phyloP scores from a whole-genome alignment of 768 basidiomycete species.

The Lentinula aciculospora region DNA sequence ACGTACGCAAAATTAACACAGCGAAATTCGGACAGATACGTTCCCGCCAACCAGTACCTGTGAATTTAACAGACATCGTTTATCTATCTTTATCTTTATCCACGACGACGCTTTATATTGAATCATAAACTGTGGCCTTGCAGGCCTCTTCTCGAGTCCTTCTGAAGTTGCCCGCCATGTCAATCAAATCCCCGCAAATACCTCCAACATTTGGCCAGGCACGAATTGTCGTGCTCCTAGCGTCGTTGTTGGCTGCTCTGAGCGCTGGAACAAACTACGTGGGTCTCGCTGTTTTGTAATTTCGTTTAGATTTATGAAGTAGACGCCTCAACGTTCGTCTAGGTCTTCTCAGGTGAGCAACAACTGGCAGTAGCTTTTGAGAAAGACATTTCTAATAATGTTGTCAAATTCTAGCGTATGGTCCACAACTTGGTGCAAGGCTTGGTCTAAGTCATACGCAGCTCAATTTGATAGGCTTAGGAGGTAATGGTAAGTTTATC shows the following conservation, averaged over 20 bases:
- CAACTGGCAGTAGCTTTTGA: neutral
- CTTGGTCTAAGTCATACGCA: constrained; percentile 54
- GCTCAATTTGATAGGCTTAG: constrained; percentile 53
- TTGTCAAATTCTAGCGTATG: constrained; percentile 39
- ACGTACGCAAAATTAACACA: neutral
- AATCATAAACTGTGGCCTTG: neutral
- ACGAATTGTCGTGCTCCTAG: constrained; percentile 15
- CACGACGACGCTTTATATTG: neutral
- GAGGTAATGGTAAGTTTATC: constrained; percentile 37
- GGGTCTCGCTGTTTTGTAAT: neutral
- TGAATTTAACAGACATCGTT: neutral
- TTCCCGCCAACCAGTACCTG: neutral
- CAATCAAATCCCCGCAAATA: neutral
- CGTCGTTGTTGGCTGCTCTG: constrained; percentile 4
- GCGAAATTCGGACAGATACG: neutral
- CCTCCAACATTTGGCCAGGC: constrained; percentile 10
- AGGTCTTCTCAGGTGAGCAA: constrained; percentile 11
- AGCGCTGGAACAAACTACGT: constrained; percentile 10
- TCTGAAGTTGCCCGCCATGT: neutral
- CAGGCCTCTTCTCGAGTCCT: neutral
- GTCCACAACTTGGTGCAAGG: constrained; percentile 56
- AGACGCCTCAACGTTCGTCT: neutral
- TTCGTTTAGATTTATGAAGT: neutral
- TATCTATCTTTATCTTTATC: neutral
- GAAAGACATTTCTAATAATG: neutral